phyloP scores from a whole-genome alignment of 441 rosid genomes.

The Francoa sonchifolia region DNA sequence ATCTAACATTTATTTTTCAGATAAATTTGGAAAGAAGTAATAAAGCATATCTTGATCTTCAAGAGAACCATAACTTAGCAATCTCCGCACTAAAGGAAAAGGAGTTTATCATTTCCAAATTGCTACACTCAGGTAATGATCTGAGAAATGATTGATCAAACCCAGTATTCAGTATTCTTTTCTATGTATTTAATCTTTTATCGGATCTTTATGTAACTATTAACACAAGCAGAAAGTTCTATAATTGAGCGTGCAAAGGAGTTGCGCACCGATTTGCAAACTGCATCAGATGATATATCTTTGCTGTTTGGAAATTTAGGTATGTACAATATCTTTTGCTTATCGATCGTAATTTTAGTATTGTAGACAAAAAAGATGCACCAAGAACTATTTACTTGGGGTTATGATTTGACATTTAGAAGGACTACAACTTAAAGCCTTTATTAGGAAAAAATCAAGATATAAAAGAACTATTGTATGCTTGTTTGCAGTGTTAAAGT shows the following conservation, averaged over 20 bases:
- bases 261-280: conserved; percentile 48
- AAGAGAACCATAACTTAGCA: conserved; percentile 38
- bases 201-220: too few relatives aligned
- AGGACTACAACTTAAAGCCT: too few relatives aligned
- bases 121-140: conserved; percentile 44
- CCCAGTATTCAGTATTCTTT: not conserved
- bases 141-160: conserved; percentile 2
- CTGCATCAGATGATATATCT: conserved; percentile 69
- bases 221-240: conserved; percentile 40
- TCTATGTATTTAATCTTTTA: conserved; percentile 4
- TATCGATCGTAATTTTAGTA: too few relatives aligned
- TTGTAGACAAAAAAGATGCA: too few relatives aligned
- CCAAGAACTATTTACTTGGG: too few relatives aligned
- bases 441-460: too few relatives aligned
- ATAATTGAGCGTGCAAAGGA: conserved; percentile 58
- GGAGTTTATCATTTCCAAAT: conserved; percentile 49
- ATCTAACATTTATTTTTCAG: conserved; percentile 22
- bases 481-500: not conserved
- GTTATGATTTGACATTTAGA: too few relatives aligned
- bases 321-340: conserved; percentile 12
- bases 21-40: conserved; percentile 37
- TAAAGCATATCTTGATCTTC: conserved; percentile 53
- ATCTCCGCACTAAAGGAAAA: conserved; percentile 37
- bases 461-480: not conserved
- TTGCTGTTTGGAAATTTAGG: conserved; percentile 60